phyloP scores from a whole-genome alignment of 306 rosid species.

The Vicia faba region DNA sequence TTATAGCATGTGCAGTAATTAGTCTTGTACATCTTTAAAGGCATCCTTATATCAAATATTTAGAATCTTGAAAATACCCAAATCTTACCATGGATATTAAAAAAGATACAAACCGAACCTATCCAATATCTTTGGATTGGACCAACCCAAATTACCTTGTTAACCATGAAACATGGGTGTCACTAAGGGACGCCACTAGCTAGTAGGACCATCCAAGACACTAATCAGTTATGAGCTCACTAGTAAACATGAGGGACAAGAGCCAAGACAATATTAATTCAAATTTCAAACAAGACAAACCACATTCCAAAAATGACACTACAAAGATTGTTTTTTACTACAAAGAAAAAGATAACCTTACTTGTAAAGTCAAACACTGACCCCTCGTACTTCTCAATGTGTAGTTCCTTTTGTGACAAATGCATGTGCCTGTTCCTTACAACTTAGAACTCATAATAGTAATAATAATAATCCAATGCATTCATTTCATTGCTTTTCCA shows the following conservation, averaged over 20 bases:
- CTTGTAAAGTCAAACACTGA: conserved; percentile 22
- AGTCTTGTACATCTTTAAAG: no score
- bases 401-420: conserved; percentile 15
- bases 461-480: neutral
- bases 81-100: neutral
- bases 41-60: no score
- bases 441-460: conserved; percentile 1
- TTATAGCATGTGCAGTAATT: no score
- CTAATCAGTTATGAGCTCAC: no score
- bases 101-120: conserved; percentile 3
- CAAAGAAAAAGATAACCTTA: neutral
- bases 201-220: conserved; percentile 21
- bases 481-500: conserved; percentile 1
- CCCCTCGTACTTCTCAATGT: conserved; percentile 18
- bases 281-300: neutral
- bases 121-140: neutral
- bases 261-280: neutral
- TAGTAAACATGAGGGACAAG: neutral
- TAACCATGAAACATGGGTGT: neutral
- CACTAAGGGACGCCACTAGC: conserved; percentile 11
- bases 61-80: neutral
- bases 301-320: neutral
- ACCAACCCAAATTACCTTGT: neutral
- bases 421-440: conserved; percentile 21
- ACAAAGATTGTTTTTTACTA: neutral